Evolutionary conservation across 768 basidiomycete genomes (phyloP), one percentile per base, ranked within the genome.

Genomic region (Trametes maxima): DNA sequence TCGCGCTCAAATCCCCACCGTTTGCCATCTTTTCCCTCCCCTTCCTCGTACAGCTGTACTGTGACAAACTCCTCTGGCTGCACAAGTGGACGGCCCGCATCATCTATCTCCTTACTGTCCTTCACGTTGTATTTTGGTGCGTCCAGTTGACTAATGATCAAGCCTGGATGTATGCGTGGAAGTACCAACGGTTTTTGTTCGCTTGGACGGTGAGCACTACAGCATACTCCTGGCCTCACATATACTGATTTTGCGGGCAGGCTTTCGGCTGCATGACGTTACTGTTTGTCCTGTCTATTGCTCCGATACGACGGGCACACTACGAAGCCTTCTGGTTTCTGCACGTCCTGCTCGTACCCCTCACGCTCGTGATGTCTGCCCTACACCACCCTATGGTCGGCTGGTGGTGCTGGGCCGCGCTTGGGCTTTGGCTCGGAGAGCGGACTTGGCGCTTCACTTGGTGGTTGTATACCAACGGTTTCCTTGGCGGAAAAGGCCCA

Each of bases 71-170:
- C 11, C 80, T 84, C 5, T 79, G 84, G 73, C 75, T 91, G 7
- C 91, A 92, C 72, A 82, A 83, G 25, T 89, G 89, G 85, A 75
- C 82, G 4, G 91, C 87, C 1, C 78, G 89, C 54, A 73, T 92
- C 44, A 79, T 91, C 21, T 93, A 88, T 85, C 70, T 85, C 48
- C 70, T 89, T 54, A 80, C 82, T 7, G 71, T 80, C 3, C 65
- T 84, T 2, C 90, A 93, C 70, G 84, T 87, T 35, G 77, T 73
- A 2, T 73, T 87, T 1, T 93, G 90, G 91, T 85, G 83, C 58
- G 79, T 88, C 6, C 87, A 92, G 69, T 76, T 92, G 44, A 70
- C 73, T 42, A 75, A 70, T 14, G 88, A 92, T 60, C 74, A 72
- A 16, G 82, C 78, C 22, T 82, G 79, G 70, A 62, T 76, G 44